Conservation (phyloP, 2,329 filamentous ascomycete genomes). For the Botrytis elliptica region DNA sequence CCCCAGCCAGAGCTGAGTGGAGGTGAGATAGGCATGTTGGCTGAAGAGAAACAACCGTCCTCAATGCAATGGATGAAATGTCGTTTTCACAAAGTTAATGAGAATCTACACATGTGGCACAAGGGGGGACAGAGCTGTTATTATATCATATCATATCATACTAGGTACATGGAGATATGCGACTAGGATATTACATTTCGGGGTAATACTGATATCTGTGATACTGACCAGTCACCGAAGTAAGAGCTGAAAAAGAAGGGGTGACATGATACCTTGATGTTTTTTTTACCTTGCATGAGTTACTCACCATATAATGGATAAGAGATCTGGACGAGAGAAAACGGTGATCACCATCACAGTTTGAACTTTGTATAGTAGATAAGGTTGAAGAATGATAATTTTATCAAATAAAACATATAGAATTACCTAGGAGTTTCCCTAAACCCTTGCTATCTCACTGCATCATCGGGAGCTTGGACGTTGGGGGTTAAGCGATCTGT, state of each 20-base stretch:
- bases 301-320: slow-evolving; percentile 2
- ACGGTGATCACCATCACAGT: neutral
- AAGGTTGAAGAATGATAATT: slow-evolving; percentile 13
- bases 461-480: slow-evolving; percentile 15
- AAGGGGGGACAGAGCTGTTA: neutral
- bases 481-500: slow-evolving; percentile 17
- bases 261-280: neutral
- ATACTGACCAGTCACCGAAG: slow-evolving; percentile 8
- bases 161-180: neutral
- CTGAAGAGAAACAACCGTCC: neutral
- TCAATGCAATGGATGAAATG: neutral
- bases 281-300: neutral
- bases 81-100: neutral
- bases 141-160: slow-evolving; percentile 15
- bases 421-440: neutral
- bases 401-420: slow-evolving; percentile 17
- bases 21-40: slow-evolving; percentile 37
- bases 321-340: neutral
- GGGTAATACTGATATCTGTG: slow-evolving; percentile 2
- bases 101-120: slow-evolving; percentile 1
- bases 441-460: slow-evolving; percentile 14
- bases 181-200: neutral
- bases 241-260: neutral
- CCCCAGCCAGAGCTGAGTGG: slow-evolving; percentile 49
- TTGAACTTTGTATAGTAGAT: neutral